Conservation (phyloP, 805 yeast species). For the Barnettozyma botsteinii region DNA sequence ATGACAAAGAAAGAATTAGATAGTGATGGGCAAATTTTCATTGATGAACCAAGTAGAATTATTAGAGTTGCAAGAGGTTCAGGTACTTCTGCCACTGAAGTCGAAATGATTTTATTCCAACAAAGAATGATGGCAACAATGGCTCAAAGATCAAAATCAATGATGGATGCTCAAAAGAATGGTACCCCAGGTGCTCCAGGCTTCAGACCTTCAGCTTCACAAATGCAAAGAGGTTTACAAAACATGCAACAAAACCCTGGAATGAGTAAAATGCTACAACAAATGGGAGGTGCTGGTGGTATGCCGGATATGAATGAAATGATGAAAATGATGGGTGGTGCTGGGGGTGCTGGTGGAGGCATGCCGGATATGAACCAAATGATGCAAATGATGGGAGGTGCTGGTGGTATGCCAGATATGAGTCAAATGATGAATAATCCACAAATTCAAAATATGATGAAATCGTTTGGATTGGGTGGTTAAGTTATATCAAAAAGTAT, state of each 20-base stretch:
- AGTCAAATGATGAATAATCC: slow-evolving; percentile 36
- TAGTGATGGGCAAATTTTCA: slow-evolving; percentile 61
- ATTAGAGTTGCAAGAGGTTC: slow-evolving; percentile 91
- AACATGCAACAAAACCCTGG: slow-evolving; percentile 66
- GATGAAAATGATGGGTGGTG: slow-evolving; percentile 52
- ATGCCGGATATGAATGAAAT: slow-evolving; percentile 62
- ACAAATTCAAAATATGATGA: slow-evolving; percentile 42
- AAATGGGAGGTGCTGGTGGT: slow-evolving; percentile 56
- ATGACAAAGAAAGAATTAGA: slow-evolving; percentile 92
- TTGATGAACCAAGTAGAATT: slow-evolving; percentile 72
- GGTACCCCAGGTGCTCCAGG: slow-evolving; percentile 48
- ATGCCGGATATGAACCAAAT: slow-evolving; percentile 63
- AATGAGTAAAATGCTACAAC: slow-evolving; percentile 68
- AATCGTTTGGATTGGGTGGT: slow-evolving; percentile 36
- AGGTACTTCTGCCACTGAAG: slow-evolving; percentile 88
- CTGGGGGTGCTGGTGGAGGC: slow-evolving; percentile 49
- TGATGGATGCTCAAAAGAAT: slow-evolving; percentile 39
- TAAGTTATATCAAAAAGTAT: not conserved
- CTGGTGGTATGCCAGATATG: slow-evolving; percentile 37
- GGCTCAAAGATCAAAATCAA: slow-evolving; percentile 64
- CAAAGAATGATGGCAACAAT: slow-evolving; percentile 90
- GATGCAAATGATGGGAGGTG: slow-evolving; percentile 51
- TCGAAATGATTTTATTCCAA: slow-evolving; percentile 86
- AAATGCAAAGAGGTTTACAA: slow-evolving; percentile 50
- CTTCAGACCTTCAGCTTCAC: slow-evolving; percentile 31